Conservation (phyloP, 2,329 filamentous ascomycete species). For the Pseudogymnoascus sp. region DNA sequence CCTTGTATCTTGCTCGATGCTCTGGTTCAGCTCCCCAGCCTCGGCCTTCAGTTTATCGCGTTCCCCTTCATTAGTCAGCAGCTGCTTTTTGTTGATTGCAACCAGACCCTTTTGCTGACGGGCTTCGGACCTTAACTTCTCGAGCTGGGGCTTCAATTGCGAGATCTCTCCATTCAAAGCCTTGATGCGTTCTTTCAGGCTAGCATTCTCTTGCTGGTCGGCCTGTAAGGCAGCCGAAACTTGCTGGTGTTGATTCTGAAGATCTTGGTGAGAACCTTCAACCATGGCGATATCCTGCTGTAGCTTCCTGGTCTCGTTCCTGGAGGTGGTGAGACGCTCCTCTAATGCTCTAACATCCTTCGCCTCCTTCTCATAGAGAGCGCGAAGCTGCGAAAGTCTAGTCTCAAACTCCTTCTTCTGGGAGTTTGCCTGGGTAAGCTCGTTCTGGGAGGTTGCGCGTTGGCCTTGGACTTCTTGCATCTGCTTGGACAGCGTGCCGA, state of each 20-base stretch:
- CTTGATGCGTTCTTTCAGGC: conserved; percentile 79
- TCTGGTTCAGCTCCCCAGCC: conserved; percentile 59
- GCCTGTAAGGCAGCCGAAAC: conserved; percentile 65
- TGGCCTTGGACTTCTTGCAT: conserved; percentile 90
- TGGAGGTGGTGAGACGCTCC: conserved; percentile 68
- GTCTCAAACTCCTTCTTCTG: conserved; percentile 93
- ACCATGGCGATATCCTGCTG: conserved; percentile 76
- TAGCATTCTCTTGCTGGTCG: conserved; percentile 82
- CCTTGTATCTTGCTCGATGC: conserved; percentile 48
- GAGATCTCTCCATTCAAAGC: conserved; percentile 73
- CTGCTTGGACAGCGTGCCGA: conserved; percentile 81
- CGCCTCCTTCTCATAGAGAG: conserved; percentile 88
- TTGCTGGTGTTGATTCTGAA: conserved; percentile 75
- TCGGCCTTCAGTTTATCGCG: conserved; percentile 80
- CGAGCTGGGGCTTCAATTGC: conserved; percentile 79
- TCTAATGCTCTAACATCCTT: conserved; percentile 77
- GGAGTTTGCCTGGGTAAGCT: conserved; percentile 68
- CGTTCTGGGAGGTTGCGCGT: conserved; percentile 68
- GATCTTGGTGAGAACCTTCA: conserved; percentile 71
- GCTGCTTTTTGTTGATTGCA: conserved; percentile 97
- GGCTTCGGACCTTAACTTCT: conserved; percentile 86
- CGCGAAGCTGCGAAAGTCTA: conserved; percentile 74
- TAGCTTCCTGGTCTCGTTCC: conserved; percentile 74
- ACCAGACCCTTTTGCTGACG: conserved; percentile 94
- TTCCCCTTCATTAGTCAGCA: conserved; percentile 81